Percentiles rank a stretch among this genome's conserved stretches.
phyloP scores from a whole-genome alignment of 1,284 basidiomycete species.

The Quambalaria eucalypti region DNA sequence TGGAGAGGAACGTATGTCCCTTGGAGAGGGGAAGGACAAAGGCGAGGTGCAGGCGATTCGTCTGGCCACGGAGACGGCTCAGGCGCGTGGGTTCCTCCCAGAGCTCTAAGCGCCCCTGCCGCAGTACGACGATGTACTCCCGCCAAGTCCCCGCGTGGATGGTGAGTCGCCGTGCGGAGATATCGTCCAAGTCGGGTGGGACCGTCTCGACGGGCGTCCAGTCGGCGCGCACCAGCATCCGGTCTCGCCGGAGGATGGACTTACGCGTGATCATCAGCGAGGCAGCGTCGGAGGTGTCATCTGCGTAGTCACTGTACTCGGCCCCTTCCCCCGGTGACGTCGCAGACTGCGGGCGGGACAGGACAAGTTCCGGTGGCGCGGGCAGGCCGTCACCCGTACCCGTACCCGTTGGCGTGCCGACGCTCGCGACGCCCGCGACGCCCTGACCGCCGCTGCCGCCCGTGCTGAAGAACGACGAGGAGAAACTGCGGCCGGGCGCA shows the following conservation, averaged over 20 bases:
- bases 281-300: background rate
- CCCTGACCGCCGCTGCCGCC: background rate
- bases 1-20: constrained; percentile 58
- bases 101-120: constrained; percentile 62
- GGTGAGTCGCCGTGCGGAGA: constrained; percentile 52
- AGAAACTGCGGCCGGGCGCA: constrained; percentile 11
- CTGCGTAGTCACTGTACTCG: background rate
- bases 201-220: constrained; percentile 57
- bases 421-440: no score
- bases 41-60: constrained; percentile 53
- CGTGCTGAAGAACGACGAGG: constrained; percentile 16
- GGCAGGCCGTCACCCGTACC: constrained; percentile 24
- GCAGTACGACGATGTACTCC: constrained; percentile 72
- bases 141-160: constrained; percentile 62
- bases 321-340: background rate
- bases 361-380: constrained; percentile 27
- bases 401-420: background rate
- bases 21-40: constrained; percentile 61
- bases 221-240: constrained; percentile 69
- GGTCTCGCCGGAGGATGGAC: constrained; percentile 55
- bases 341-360: constrained; percentile 14
- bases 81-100: constrained; percentile 58
- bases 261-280: constrained; percentile 17
- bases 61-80: constrained; percentile 16
- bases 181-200: constrained; percentile 59